Base-by-base conservation (phyloP, 1,284 basidiomycete genomes). In the Puccinia horiana region DNA sequence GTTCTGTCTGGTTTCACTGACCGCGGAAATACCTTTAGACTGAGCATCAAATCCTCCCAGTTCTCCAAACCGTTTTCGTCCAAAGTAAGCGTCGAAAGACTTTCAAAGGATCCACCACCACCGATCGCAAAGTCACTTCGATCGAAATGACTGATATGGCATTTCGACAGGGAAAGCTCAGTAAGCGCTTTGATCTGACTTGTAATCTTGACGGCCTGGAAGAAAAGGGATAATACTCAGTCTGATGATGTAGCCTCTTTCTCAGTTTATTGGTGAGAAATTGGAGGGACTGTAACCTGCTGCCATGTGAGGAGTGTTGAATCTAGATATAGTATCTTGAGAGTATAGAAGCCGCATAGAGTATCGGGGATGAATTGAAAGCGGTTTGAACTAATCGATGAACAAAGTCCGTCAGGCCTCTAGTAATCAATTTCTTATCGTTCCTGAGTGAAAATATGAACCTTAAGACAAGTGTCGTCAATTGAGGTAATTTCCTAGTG, bases 381-480 rank as follows among this genome's bases (percentile, higher is more conserved):
- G n/a, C 67, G 67, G 47, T 70, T 70, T n/a, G 47, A 70, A n/a
- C 67, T 70, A 49, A 2, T 72, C 11, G 49, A 20, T 72, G 18
- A 5, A 8, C 14, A 70, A 35, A 5, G 69, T 23, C 37, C 3
- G 69, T 49, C 32, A 72, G 69, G 42, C n/a, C 42, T 49, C 42
- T 72, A 3, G 5, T 16, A 47, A 49, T 20, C 47, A 72, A 29
- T 1, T n/a, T n/a, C n/a, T n/a, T 14, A 49, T 23, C 12, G 61
- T 40, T 37, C 40, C 12, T 6, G 35, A 65, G 35, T 35, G 29
- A 6, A 72, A 49, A 18, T 29, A 47, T 72, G 18, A 29, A 72
- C 69, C 69, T 72, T 23, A 72, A 72, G 26, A 72, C 26, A 47
- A 72, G 69, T 37, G 69, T 72, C 37, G 23, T 72, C 32, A 72